Percentiles rank a stretch among this genome's conserved stretches.
Conservation (phyloP, 257 asterid genomes). For the Galeopsis tetrahit region DNA sequence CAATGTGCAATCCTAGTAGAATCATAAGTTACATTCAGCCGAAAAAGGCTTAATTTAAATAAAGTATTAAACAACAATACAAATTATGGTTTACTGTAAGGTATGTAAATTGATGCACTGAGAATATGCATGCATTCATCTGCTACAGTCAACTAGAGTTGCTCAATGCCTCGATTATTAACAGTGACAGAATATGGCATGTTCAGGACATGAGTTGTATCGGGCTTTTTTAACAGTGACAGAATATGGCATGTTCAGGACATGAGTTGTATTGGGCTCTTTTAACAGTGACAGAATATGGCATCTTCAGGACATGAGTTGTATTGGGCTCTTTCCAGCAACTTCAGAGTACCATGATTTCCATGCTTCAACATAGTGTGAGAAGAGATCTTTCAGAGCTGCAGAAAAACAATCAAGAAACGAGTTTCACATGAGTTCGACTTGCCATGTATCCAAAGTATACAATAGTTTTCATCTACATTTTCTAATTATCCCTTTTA, state of each 20-base stretch:
- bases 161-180: constrained; percentile 25
- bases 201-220: constrained; percentile 53
- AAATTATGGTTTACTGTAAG: constrained; percentile 23
- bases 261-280: too few relatives aligned
- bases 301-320: constrained; percentile 46
- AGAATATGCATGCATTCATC: constrained; percentile 47
- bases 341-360: constrained; percentile 91
- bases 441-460: not conserved
- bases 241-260: too few relatives aligned
- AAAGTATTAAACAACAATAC: constrained; percentile 6
- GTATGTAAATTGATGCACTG: constrained; percentile 40
- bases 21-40: constrained; percentile 27
- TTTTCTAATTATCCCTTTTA: not conserved
- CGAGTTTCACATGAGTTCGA: constrained; percentile 25
- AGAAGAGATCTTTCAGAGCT: constrained; percentile 87
- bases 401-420: constrained; percentile 41
- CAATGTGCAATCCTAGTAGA: constrained; percentile 33
- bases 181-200: constrained; percentile 2
- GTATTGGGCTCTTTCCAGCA: constrained; percentile 73
- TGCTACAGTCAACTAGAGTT: constrained; percentile 30
- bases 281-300: constrained; percentile 6
- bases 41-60: not conserved
- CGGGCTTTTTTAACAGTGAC: constrained; percentile 52
- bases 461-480: not conserved
- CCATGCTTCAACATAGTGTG: constrained; percentile 95